Percentiles rank a stretch among this genome's conserved stretches.
Conservation (phyloP, 2,329 filamentous ascomycete genomes). For the Thielaviopsis musarum region DNA sequence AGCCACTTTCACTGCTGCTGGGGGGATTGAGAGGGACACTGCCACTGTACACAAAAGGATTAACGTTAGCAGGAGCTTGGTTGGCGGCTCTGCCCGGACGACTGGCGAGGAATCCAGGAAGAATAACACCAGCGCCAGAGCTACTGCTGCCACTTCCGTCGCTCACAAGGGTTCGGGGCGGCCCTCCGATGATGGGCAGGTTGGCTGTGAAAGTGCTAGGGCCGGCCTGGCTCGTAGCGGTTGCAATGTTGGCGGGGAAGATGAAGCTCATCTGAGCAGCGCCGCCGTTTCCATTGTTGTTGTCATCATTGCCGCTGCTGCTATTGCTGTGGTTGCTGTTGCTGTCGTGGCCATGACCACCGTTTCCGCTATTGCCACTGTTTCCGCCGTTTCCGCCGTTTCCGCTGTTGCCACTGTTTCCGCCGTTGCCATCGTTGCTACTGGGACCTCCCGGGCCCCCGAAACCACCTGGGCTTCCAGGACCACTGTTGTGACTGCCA, state of each 20-base stretch:
- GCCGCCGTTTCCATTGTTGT: no score
- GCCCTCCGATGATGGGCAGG: neutral
- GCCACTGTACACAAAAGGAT: neutral
- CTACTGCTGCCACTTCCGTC: neutral
- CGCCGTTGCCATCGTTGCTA: neutral
- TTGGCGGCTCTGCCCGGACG: neutral
- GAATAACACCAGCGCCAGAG: neutral
- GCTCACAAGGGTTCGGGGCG: neutral
- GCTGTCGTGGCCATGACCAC: neutral
- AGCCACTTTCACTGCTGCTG: neutral
- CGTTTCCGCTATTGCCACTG: neutral
- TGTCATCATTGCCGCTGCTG: no score
- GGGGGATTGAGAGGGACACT: neutral
- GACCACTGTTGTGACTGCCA: neutral
- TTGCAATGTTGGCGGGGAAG: neutral
- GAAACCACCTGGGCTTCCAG: neutral
- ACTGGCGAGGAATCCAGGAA: neutral
- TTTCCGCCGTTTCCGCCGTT: neutral
- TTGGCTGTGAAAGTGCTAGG: neutral
- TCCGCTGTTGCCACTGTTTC: neutral
- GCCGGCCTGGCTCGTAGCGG: no score
- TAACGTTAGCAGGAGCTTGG: neutral
- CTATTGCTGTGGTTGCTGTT: neutral
- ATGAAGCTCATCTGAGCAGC: neutral
- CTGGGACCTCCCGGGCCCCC: no score